phyloP scores from a whole-genome alignment of 257 asterid species.

The Gynochthodes officinalis region DNA sequence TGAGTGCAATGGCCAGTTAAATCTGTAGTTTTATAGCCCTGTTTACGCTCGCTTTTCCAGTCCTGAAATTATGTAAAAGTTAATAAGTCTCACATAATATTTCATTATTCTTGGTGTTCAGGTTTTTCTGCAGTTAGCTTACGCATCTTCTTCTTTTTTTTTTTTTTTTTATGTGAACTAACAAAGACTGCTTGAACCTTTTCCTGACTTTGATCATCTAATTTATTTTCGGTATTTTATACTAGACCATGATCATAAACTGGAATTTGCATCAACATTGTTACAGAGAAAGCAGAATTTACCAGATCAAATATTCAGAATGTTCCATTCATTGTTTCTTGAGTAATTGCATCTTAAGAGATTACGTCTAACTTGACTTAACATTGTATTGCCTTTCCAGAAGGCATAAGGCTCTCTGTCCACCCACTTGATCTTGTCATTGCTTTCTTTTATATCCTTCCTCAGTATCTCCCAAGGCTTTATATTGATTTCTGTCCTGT shows the following conservation, averaged over 20 bases:
- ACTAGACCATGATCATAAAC: background rate
- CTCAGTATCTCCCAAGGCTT: constrained; percentile 72
- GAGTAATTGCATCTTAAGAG: constrained; percentile 59
- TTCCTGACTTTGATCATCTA: background rate
- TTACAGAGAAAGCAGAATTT: background rate
- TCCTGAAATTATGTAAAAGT: constrained; percentile 35
- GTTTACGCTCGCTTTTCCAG: constrained; percentile 53
- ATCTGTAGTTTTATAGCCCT: constrained; percentile 55
- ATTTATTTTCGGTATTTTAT: background rate
- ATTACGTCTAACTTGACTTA: constrained; percentile 39
- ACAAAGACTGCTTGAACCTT: background rate
- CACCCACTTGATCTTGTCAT: constrained; percentile 49
- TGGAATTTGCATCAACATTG: constrained; percentile 7
- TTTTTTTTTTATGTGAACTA: too few species aligned
- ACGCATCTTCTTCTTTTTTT: background rate
- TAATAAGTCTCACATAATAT: background rate
- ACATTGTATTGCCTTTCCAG: constrained; percentile 62
- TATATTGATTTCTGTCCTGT: constrained; percentile 82
- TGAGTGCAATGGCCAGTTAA: constrained; percentile 66
- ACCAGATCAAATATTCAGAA: constrained; percentile 54
- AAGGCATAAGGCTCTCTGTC: constrained; percentile 79
- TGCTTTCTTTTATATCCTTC: constrained; percentile 53
- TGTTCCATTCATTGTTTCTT: constrained; percentile 47
- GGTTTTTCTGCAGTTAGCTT: background rate
- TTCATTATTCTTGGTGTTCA: background rate